Percentiles rank a stretch among this genome's conserved stretches.
phyloP scores from a whole-genome alignment of 108 stramenopile genomes.

The Aurantiochytrium sp. region DNA sequence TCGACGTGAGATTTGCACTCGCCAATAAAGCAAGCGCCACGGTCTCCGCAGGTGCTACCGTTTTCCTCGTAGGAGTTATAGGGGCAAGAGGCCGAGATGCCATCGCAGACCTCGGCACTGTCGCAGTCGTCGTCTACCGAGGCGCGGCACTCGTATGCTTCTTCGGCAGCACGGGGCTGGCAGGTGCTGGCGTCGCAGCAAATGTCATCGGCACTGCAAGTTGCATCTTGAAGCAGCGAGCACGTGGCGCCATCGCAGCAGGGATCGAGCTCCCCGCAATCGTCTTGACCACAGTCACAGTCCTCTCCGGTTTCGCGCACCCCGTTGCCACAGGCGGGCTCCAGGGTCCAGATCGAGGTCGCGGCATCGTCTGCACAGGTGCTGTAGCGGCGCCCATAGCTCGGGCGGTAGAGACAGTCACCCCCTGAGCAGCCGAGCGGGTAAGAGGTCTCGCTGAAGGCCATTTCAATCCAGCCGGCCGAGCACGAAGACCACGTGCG shows the following conservation, averaged over 20 bases:
- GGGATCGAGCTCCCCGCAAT: not conserved
- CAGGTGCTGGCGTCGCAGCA: not conserved
- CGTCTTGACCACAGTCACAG: not conserved
- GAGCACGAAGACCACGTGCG: not conserved
- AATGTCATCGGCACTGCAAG: not conserved
- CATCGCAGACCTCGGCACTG: not conserved
- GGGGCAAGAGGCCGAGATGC: not conserved
- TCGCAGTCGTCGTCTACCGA: not conserved
- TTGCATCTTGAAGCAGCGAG: not conserved
- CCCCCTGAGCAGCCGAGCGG: not conserved
- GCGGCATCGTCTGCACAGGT: not conserved
- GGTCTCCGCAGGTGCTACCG: not conserved
- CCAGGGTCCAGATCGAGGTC: not conserved
- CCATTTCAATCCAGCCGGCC: not conserved
- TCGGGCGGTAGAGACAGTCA: not conserved
- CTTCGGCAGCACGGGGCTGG: not conserved
- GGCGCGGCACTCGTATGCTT: not conserved
- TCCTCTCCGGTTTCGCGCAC: not conserved
- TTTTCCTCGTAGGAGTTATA: not conserved
- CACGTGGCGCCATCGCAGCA: not conserved
- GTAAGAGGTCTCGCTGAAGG: not conserved
- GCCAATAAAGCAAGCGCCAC: not conserved
- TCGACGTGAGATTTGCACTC: not conserved
- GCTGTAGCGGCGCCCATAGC: not conserved
- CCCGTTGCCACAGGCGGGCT: slow-evolving; percentile 4